Conservation (phyloP, 2,329 filamentous ascomycete genomes). For the Pestalotiopsis sp. region DNA sequence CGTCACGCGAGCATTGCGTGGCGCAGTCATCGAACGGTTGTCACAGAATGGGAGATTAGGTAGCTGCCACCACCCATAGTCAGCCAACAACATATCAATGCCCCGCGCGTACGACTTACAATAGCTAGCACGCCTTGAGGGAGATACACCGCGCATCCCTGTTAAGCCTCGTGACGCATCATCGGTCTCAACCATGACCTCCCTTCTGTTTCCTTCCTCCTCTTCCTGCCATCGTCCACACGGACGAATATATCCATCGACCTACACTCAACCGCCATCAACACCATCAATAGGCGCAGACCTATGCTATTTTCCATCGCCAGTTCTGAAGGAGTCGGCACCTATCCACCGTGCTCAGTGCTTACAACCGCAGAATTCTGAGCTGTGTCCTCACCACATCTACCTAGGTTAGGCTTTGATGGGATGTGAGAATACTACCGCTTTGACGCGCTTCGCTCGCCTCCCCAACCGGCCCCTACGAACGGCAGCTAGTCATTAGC, state of each 20-base stretch:
- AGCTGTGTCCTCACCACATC: background rate
- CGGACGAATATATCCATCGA: no score
- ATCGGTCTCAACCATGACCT: conserved; percentile 1
- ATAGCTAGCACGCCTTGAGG: background rate
- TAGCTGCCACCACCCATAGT: background rate
- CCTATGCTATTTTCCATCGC: no score
- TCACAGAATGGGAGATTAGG: background rate
- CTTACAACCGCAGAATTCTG: background rate
- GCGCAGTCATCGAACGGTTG: background rate
- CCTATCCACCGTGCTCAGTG: background rate
- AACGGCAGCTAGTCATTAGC: background rate
- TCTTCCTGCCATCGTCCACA: no score
- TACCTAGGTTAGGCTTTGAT: background rate
- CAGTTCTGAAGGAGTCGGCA: no score
- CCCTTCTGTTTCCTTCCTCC: background rate
- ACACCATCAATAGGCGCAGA: no score
- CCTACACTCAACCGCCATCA: no score
- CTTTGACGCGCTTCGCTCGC: conserved; percentile 5
- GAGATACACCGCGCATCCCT: conserved; percentile 1
- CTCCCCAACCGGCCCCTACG: background rate
- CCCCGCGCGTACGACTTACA: background rate
- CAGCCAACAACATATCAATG: background rate
- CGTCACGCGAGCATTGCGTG: background rate
- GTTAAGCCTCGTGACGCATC: background rate
- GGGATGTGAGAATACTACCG: background rate